Evolutionary conservation across 768 basidiomycete species (phyloP).

Genomic region (Mycena capillaripes): DNA sequence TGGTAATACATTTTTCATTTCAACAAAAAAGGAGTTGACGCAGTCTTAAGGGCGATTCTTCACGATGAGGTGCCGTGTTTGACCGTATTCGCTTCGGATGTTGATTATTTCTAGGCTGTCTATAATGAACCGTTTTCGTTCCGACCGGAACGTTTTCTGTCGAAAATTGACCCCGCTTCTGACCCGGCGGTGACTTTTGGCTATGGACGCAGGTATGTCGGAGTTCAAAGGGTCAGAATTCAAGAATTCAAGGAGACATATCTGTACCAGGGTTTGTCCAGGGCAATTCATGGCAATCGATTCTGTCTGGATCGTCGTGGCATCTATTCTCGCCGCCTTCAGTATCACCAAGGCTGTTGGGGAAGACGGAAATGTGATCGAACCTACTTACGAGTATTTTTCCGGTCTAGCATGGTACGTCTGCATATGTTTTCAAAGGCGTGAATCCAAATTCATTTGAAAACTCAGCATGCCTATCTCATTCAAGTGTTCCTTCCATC

Average conservation of each 20-base stretch:
- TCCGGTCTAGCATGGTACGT: neutral
- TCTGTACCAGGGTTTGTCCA: neutral
- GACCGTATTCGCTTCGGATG: conserved; percentile 4
- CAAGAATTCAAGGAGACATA: too few species aligned
- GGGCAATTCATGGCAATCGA: neutral
- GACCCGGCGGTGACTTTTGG: neutral
- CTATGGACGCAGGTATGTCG: neutral
- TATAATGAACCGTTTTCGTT: neutral
- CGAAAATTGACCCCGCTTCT: neutral
- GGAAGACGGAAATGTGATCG: neutral
- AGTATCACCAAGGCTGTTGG: neutral
- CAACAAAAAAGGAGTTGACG: neutral
- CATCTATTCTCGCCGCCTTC: neutral
- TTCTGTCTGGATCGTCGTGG: conserved; percentile 4
- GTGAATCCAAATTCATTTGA: too few species aligned
- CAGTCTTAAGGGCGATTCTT: neutral
- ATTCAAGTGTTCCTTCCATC: too few species aligned
- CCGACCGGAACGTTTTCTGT: neutral
- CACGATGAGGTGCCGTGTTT: neutral
- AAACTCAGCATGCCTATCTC: too few species aligned
- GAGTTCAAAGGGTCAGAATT: neutral
- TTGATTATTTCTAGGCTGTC: neutral
- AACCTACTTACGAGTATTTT: neutral
- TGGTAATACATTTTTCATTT: conserved; percentile 36
- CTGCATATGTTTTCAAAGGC: too few species aligned